These are phyloP conservation scores for Cryphonectria naterciae DNA, from an alignment of 2,329 filamentous ascomycete species.

Conservation along the genomic window DNA sequence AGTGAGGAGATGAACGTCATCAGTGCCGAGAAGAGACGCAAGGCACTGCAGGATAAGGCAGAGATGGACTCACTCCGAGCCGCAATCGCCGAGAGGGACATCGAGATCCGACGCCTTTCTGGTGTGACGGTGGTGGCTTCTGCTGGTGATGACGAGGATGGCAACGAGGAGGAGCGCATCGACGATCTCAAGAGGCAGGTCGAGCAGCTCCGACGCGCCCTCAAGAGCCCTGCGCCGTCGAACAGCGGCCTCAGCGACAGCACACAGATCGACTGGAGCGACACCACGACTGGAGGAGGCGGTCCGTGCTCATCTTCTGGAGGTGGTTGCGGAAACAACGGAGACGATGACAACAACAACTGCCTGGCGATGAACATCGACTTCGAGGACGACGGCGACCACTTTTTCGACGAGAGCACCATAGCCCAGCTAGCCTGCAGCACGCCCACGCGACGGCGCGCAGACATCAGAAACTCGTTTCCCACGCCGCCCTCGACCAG, in stretches of 20 bases:
- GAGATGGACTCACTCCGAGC: conserved; percentile 55
- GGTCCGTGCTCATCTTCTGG: conserved; percentile 36
- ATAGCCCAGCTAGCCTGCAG: conserved; percentile 56
- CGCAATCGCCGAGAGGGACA: conserved; percentile 55
- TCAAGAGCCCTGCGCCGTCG: conserved; percentile 25
- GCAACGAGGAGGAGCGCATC: conserved; percentile 5
- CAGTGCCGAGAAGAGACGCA: conserved; percentile 49
- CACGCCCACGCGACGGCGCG: conserved; percentile 49
- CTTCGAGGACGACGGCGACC: conserved; percentile 41
- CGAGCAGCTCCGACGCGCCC: conserved; percentile 17
- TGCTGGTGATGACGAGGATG: too few species aligned
- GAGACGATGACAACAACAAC: conserved; percentile 42
- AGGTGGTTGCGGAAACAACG: conserved; percentile 16
- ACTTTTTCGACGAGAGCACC: conserved; percentile 53
- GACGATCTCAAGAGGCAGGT: conserved; percentile 25
- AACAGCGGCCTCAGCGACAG: conserved; percentile 33
- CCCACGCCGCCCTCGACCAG: conserved; percentile 61
- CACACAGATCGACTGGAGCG: conserved; percentile 52
- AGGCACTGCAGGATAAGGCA: conserved; percentile 43
- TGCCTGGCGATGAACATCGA: conserved; percentile 45
- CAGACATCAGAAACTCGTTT: conserved; percentile 49
- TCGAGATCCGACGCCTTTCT: conserved; percentile 57
- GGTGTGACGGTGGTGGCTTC: conserved; percentile 30
- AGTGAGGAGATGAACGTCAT: conserved; percentile 63
- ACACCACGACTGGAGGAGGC: conserved; percentile 33